A percentile compares a stretch with the other conserved stretches of the same genome.
These are phyloP conservation scores for Grammothele lineata DNA, from an alignment of 768 basidiomycete species.

Conservation along the genomic window DNA sequence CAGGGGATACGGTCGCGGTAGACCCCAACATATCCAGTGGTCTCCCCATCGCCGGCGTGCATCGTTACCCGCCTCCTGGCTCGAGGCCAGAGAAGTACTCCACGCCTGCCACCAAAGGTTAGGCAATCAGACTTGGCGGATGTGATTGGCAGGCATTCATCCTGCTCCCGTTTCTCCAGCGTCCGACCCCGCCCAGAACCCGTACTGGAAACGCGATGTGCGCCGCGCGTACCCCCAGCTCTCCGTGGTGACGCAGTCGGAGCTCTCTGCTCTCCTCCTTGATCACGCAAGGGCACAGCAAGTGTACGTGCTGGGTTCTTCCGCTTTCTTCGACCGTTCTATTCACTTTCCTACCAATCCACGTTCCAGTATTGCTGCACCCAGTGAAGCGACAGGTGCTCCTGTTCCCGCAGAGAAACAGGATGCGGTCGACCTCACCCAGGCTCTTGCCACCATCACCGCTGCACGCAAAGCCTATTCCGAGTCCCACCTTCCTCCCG, in stretches of 20 bases:
- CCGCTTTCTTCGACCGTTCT: no score
- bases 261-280: constrained; percentile 76
- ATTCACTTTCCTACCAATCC: constrained; percentile 11
- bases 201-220: constrained; percentile 96
- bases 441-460: constrained; percentile 67
- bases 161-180: constrained; percentile 39
- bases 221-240: constrained; percentile 90
- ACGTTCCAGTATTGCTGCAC: constrained; percentile 48
- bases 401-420: constrained; percentile 42
- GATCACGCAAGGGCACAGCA: constrained; percentile 63
- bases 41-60: constrained; percentile 66
- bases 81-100: constrained; percentile 83
- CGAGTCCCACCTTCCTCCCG: constrained; percentile 66
- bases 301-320: constrained; percentile 45
- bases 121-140: constrained; percentile 8
- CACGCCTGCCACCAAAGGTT: constrained; percentile 87
- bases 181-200: constrained; percentile 83
- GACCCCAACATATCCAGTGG: constrained; percentile 92
- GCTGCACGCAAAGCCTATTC: constrained; percentile 54
- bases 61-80: constrained; percentile 86
- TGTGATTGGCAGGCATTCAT: background rate
- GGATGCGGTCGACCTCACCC: constrained; percentile 56
- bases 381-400: constrained; percentile 35
- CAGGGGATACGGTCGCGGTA: constrained; percentile 80
- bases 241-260: constrained; percentile 80